Base-by-base conservation (phyloP, 139 green algal genomes). In the Pseudopediastrum boryanum region DNA sequence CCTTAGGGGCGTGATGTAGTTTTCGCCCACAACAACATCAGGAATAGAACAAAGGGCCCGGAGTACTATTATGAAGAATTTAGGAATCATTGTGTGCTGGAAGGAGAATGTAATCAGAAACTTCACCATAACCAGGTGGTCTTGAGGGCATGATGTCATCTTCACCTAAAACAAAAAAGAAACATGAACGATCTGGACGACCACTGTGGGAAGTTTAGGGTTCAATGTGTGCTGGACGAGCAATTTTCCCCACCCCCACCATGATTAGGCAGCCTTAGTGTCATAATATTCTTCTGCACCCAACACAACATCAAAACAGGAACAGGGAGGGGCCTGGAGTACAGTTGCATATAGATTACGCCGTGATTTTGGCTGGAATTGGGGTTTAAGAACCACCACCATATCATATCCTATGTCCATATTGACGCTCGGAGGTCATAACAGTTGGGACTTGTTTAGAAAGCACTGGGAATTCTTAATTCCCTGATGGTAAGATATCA, bases 71-170 rank as follows among this genome's bases (percentile, higher is more conserved):
- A 62, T 23, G 29, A n/a, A 62, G 51, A 62, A n/a, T n/a, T n/a
- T n/a, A n/a, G n/a, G n/a, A n/a, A n/a, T n/a, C n/a, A n/a, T n/a
- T n/a, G n/a, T n/a, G n/a, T n/a, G n/a, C n/a, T n/a, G n/a, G n/a
- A n/a, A n/a, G n/a, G n/a, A n/a, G n/a, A n/a, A n/a, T n/a, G n/a
- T n/a, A n/a, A n/a, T n/a, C n/a, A n/a, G n/a, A n/a, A n/a, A n/a
- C n/a, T n/a, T n/a, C 48, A 7, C 71, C 71, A 41, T 29, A 29
- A 10, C 64, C 76, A 9, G 50, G 50, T 41, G 50, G 50, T 27
- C 62, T 9, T 7, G 75, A n/a, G 3, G 76, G 76, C 64, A 82
- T 76, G 25, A 82, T 69, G 76, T 82, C 76, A 51, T 82, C 76
- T 7, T 75, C 33, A 25, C 75, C 75, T 80, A 62, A 21, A 8